phyloP scores from a whole-genome alignment of 1,139 yeast genomes.

The Hanseniaspora sp. region DNA sequence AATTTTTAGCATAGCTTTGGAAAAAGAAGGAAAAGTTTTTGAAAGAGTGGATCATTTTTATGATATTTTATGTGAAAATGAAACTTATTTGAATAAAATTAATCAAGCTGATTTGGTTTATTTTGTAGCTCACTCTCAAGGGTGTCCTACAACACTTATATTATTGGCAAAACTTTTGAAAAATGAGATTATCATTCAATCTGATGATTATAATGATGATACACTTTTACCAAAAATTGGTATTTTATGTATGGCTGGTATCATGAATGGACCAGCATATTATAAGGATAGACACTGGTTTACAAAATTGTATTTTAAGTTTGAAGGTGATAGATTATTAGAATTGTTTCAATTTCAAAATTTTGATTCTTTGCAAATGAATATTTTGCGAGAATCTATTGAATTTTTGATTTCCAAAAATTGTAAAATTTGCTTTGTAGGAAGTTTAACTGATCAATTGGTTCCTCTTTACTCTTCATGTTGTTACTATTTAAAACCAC shows the following conservation, averaged over 20 bases:
- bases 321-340: conserved; percentile 73
- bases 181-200: conserved; percentile 44
- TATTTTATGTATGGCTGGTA: conserved; percentile 87
- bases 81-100: conserved; percentile 59
- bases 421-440: conserved; percentile 69
- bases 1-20: conserved; percentile 82
- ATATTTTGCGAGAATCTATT: conserved; percentile 57
- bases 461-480: conserved; percentile 86
- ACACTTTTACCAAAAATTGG: conserved; percentile 48
- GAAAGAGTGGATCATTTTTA: conserved; percentile 76
- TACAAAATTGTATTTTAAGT: conserved; percentile 78
- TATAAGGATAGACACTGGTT: conserved; percentile 63
- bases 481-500: conserved; percentile 60
- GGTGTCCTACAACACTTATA: conserved; percentile 82
- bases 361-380: conserved; percentile 58
- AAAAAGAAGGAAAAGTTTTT: conserved; percentile 81
- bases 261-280: conserved; percentile 84
- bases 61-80: conserved; percentile 40
- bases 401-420: conserved; percentile 55
- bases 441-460: conserved; percentile 81
- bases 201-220: background rate
- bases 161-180: conserved; percentile 61
- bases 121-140: conserved; percentile 91
- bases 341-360: conserved; percentile 84
- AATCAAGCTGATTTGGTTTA: conserved; percentile 72